Conservation (phyloP, 2,329 filamentous ascomycete species). For the Decorospora gaudefroyi region DNA sequence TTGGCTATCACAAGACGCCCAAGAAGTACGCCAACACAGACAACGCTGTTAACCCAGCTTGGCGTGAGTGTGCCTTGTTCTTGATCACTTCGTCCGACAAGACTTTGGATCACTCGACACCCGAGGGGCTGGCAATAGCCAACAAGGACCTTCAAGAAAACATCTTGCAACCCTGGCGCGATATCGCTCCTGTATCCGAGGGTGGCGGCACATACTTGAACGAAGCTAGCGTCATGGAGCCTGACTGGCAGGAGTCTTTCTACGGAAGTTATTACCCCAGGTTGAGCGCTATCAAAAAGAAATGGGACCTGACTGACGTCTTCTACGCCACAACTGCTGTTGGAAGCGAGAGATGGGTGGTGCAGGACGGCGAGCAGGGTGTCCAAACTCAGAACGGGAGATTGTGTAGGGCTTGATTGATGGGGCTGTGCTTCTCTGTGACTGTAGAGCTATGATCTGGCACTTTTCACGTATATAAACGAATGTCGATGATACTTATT, state of each 20-base stretch:
- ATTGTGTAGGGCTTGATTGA: slow-evolving; percentile 18
- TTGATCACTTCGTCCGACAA: slow-evolving; percentile 10
- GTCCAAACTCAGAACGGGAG: slow-evolving; percentile 27
- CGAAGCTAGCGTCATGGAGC: slow-evolving; percentile 41
- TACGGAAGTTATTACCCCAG: slow-evolving; percentile 35
- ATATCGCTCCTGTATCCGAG: slow-evolving; percentile 14
- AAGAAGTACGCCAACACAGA: slow-evolving; percentile 17
- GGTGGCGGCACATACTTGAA: slow-evolving; percentile 40
- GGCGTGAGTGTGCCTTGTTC: slow-evolving; percentile 26
- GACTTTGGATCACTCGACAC: slow-evolving; percentile 9
- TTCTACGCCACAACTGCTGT: slow-evolving; percentile 32
- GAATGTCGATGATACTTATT: too few species aligned
- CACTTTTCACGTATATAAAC: too few species aligned
- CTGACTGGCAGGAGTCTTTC: slow-evolving; percentile 42
- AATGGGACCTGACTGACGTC: slow-evolving; percentile 29
- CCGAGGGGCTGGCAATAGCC: slow-evolving; percentile 13
- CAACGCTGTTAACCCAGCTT: slow-evolving; percentile 28
- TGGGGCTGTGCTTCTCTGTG: background rate
- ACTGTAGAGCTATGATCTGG: background rate
- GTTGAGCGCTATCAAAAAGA: slow-evolving; percentile 26
- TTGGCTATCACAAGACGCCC: slow-evolving; percentile 25
- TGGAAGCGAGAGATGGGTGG: slow-evolving; percentile 28
- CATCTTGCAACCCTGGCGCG: slow-evolving; percentile 22
- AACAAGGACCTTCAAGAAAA: slow-evolving; percentile 16
- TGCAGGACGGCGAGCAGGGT: slow-evolving; percentile 24